Base-by-base conservation (phyloP, 2,329 filamentous ascomycete species). In the Fusarium neocosmosporiellum region DNA sequence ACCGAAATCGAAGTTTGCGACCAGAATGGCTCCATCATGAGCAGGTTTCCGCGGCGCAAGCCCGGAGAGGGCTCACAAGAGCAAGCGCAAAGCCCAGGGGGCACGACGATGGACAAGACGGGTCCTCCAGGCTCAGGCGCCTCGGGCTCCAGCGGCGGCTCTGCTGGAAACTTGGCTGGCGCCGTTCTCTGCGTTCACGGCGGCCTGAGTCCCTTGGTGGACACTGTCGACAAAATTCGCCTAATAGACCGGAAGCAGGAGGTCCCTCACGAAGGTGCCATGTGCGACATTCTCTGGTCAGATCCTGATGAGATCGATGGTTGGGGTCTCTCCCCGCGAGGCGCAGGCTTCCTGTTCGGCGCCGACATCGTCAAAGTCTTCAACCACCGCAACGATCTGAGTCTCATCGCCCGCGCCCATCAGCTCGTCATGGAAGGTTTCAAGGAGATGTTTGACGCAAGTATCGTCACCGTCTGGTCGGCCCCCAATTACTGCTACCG, bases 401-500 rank as follows among this genome's bases (percentile, higher is more conserved):
- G 92, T 24, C 88, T 99, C 60, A 96, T 99, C 73, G 96, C 96
- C 20, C 91, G 96, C 63, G 96, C 96, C 1, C 96, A 99, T 80
- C 96, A 99, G 82, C 90, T 99, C 24, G 96, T 99, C 73, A 99
- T 98, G 96, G 96, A 99, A 81, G 96, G 96, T 0, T 99, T 98
- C 83, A 98, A 98, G 84, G 96, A 98, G 81, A 98, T 98, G 95
- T 99, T 98, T 79, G 94, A 98, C 80, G 93, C 91, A 16, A 94
- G 92, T 55, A 98, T 99, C 72, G 96, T 98, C 46, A 99, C 96
- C 0, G 96, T 99, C n/a, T 99, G 96, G 96, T 97, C 94, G 1
- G 95, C 95, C 11, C 95, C 95, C 1, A 98, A 98, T 81, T 98
- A 98, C 86, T 98, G 95, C 84, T 98, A 98, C 84, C 91, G 94